Conservation (phyloP, 352 stramenopile species). For the Phytophthora citrophthora region DNA sequence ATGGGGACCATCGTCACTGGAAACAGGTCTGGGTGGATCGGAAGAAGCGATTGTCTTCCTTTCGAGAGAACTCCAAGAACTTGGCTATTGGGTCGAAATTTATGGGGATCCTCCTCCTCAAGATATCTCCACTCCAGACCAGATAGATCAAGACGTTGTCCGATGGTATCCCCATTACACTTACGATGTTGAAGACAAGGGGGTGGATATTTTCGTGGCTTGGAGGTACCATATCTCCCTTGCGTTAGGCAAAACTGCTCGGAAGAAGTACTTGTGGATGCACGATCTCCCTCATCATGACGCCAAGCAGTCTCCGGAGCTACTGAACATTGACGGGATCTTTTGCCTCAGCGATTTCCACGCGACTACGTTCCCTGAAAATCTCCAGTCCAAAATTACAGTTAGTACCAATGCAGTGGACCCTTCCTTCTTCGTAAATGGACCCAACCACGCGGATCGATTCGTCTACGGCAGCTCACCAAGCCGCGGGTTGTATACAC, state of each 20-base stretch:
- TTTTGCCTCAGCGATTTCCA: slow-evolving; percentile 89
- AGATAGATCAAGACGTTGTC: slow-evolving; percentile 42
- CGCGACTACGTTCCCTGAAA: slow-evolving; percentile 50
- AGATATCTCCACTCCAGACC: slow-evolving; percentile 43
- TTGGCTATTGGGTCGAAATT: slow-evolving; percentile 90
- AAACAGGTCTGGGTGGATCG: slow-evolving; percentile 81
- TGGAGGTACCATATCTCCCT: slow-evolving; percentile 92
- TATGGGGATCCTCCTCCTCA: slow-evolving; percentile 72
- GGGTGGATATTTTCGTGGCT: slow-evolving; percentile 89
- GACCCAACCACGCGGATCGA: slow-evolving; percentile 49
- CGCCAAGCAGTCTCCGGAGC: slow-evolving; percentile 40
- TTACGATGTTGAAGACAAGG: slow-evolving; percentile 65
- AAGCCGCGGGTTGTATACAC: slow-evolving; percentile 70
- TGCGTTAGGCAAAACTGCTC: slow-evolving; percentile 45
- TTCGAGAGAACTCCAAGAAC: slow-evolving; percentile 66
- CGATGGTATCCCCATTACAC: slow-evolving; percentile 76
- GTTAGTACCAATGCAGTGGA: slow-evolving; percentile 84
- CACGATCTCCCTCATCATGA: slow-evolving; percentile 72
- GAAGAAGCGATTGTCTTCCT: slow-evolving; percentile 94
- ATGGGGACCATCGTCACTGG: slow-evolving; percentile 86
- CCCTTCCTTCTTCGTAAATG: slow-evolving; percentile 62
- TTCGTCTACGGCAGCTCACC: slow-evolving; percentile 92
- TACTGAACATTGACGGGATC: slow-evolving; percentile 67
- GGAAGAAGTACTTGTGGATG: slow-evolving; percentile 77
- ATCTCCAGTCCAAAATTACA: slow-evolving; percentile 53